phyloP scores from a whole-genome alignment of 2,329 filamentous ascomycete species.

The Fusarium newnesense region DNA sequence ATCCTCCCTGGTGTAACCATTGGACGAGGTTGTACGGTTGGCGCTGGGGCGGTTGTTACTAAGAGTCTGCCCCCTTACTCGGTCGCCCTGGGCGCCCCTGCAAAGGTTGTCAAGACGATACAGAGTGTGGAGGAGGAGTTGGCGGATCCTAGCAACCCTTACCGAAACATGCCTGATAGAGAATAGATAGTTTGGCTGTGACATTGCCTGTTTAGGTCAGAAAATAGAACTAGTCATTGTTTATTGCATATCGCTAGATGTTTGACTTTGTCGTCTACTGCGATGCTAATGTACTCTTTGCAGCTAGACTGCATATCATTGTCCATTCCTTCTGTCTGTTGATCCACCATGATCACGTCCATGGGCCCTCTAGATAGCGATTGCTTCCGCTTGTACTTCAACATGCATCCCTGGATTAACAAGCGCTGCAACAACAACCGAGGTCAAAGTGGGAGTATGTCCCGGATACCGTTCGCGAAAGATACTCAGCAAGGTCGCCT shows the following conservation, averaged over 20 bases:
- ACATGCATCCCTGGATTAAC: background rate
- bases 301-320: background rate
- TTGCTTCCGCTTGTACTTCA: background rate
- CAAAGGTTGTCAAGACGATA: conserved; percentile 60
- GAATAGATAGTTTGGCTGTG: background rate
- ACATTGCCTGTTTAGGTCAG: background rate
- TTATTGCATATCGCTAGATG: too few relatives aligned
- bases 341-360: fast-evolving
- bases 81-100: conserved; percentile 60
- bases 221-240: background rate
- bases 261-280: fast-evolving
- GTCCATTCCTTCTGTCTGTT: fast-evolving
- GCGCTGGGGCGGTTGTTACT: conserved; percentile 61
- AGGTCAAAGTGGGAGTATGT: background rate
- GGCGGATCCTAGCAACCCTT: conserved; percentile 42
- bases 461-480: background rate
- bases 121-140: conserved; percentile 49
- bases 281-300: background rate
- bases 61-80: conserved; percentile 59
- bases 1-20: conserved; percentile 65
- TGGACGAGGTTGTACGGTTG: conserved; percentile 62
- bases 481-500: fast-evolving
- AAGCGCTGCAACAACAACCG: background rate
- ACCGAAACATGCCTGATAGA: conserved; percentile 43
- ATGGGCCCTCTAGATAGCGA: background rate